A percentile compares a stretch with the other conserved stretches of the same genome.
These are phyloP conservation scores for Penicillium lagena DNA, from an alignment of 495 filamentous ascomycete genomes.

Conservation along the genomic window DNA sequence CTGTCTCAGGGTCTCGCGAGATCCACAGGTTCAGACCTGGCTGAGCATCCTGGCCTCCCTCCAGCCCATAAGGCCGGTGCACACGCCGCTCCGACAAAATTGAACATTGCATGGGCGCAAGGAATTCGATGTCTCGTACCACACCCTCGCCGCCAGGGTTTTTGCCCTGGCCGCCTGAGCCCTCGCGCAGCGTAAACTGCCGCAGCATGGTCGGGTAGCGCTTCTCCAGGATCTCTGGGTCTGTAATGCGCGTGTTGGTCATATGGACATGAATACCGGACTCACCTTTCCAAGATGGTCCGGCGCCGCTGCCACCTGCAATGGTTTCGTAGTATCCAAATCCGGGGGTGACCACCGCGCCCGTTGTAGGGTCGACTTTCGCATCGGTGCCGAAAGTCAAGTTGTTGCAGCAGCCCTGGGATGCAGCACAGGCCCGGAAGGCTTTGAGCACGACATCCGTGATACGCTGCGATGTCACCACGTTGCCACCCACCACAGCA, in stretches of 20 bases:
- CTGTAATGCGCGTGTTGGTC: slow-evolving; percentile 99
- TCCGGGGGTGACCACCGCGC: slow-evolving; percentile 64
- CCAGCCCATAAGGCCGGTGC: slow-evolving; percentile 81
- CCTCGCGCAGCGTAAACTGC: slow-evolving; percentile 70
- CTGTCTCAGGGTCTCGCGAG: slow-evolving; percentile 44
- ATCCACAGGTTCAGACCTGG: slow-evolving; percentile 87
- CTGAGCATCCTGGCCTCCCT: slow-evolving; percentile 74
- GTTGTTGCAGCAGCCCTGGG: slow-evolving; percentile 92
- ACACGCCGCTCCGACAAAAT: slow-evolving; percentile 86
- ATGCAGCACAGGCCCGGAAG: slow-evolving; percentile 84
- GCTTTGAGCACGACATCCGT: slow-evolving; percentile 91
- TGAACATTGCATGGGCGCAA: slow-evolving; percentile 78
- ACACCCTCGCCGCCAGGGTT: slow-evolving; percentile 87
- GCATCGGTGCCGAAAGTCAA: slow-evolving; percentile 42
- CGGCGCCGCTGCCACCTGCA: slow-evolving; percentile 86
- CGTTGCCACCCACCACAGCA: slow-evolving; percentile 94
- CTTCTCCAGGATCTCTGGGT: slow-evolving; percentile 91
- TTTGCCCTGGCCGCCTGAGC: slow-evolving; percentile 63
- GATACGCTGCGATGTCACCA: slow-evolving; percentile 84
- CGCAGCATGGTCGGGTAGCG: slow-evolving; percentile 84
- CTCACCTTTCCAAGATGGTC: slow-evolving; percentile 80
- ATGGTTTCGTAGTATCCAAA: slow-evolving; percentile 99
- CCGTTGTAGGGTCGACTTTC: slow-evolving; percentile 60
- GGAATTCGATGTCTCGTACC: slow-evolving; percentile 89
- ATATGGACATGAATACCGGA: slow-evolving; percentile 92